Evolutionary conservation across 169 alveolate genomes (phyloP).

Genomic region (Plasmodium coatneyi): DNA sequence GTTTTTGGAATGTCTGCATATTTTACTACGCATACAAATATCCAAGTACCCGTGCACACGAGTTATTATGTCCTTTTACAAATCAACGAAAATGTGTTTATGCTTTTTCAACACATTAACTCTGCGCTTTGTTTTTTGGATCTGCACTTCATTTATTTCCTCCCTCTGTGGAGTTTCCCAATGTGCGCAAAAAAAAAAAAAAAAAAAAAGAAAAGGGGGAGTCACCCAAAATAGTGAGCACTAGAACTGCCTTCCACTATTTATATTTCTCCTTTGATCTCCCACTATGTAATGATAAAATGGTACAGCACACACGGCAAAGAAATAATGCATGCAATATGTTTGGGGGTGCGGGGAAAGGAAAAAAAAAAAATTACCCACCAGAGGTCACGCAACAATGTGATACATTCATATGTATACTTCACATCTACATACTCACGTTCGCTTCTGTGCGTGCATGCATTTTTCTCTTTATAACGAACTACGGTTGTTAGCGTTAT

Average conservation of each 20-base stretch:
- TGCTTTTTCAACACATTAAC: background rate
- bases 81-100: background rate
- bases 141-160: background rate
- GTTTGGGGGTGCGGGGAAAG: background rate
- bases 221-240: background rate
- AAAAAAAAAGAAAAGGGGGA: background rate
- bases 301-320: background rate
- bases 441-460: background rate
- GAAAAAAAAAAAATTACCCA: background rate
- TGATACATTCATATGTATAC: constrained; percentile 1
- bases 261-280: background rate
- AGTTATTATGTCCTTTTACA: background rate
- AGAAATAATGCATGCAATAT: background rate
- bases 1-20: constrained; percentile 91
- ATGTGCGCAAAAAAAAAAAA: background rate
- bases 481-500: background rate
- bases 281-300: background rate
- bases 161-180: background rate
- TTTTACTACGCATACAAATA: constrained; percentile 1
- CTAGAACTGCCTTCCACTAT: background rate
- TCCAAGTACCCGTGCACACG: background rate
- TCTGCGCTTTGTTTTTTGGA: background rate
- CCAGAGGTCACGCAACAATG: background rate
- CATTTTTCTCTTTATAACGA: background rate
- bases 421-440: background rate